Conservation (phyloP, 148 eudicot species). For the Euryodendron excelsum region DNA sequence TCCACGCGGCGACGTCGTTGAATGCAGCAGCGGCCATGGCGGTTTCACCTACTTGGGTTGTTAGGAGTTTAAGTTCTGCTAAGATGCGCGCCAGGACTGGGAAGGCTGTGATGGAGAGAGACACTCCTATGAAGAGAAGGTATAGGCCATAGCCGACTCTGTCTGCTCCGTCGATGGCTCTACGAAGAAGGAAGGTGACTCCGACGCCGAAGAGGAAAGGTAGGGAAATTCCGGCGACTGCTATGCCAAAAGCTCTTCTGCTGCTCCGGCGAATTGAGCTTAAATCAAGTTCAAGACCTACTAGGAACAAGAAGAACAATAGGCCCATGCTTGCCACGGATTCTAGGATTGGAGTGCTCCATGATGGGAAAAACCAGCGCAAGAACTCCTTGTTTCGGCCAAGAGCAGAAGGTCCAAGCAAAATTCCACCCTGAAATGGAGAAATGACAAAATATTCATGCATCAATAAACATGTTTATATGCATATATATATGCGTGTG, state of each 20-base stretch:
- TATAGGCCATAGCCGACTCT: constrained; percentile 28
- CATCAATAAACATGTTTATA: background rate
- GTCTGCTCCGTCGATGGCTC: constrained; percentile 28
- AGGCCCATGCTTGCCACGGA: constrained; percentile 42
- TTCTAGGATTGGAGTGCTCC: constrained; percentile 57
- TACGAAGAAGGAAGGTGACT: constrained; percentile 25
- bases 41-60: constrained; percentile 44
- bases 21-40: constrained; percentile 61
- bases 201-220: constrained; percentile 40
- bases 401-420: constrained; percentile 47
- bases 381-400: constrained; percentile 36
- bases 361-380: constrained; percentile 35
- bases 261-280: constrained; percentile 35
- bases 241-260: constrained; percentile 31
- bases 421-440: constrained; percentile 46
- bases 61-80: constrained; percentile 52
- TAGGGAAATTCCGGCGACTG: constrained; percentile 38
- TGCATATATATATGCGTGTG: too few species aligned
- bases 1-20: constrained; percentile 59
- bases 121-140: constrained; percentile 46
- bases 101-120: constrained; percentile 50
- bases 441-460: too few species aligned
- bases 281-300: constrained; percentile 48
- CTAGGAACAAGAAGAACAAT: constrained; percentile 45
- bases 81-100: constrained; percentile 56